Evolutionary conservation across 176 grass and related monocot genomes (phyloP).

Genomic region (Puccinellia tenuiflora): DNA sequence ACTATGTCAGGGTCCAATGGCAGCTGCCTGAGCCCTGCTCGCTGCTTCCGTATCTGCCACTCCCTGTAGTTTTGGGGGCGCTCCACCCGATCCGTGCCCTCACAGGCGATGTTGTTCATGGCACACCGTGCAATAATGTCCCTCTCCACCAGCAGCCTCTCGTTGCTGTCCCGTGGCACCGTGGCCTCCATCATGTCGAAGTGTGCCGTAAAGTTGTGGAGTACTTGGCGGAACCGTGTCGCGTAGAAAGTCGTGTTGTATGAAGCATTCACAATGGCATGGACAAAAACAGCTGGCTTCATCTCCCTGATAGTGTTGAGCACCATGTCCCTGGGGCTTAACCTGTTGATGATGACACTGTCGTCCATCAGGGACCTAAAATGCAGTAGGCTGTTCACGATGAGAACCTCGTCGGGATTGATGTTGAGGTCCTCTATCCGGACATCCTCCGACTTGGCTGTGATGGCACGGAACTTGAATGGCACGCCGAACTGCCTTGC

Average conservation of each 20-base stretch:
- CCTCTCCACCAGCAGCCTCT: constrained; percentile 27
- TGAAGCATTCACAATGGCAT: constrained; percentile 25
- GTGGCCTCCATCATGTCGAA: constrained; percentile 50
- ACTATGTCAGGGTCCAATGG: constrained; percentile 23
- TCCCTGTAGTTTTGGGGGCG: constrained; percentile 45
- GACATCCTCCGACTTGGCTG: constrained; percentile 32
- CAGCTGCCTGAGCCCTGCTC: constrained; percentile 43
- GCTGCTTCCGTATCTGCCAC: constrained; percentile 36
- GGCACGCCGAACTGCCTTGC: constrained; percentile 22
- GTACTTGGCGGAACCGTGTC: constrained; percentile 36
- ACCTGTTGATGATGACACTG: constrained; percentile 25
- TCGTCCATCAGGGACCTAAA: constrained; percentile 39
- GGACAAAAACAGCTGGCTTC: constrained; percentile 30
- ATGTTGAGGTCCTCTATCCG: constrained; percentile 25
- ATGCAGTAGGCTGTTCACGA: constrained; percentile 31
- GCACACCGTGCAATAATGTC: constrained; percentile 21
- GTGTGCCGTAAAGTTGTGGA: constrained; percentile 30
- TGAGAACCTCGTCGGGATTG: constrained; percentile 31
- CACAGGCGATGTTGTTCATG: constrained; percentile 42
- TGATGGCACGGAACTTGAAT: constrained; percentile 32
- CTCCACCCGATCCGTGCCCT: constrained; percentile 38
- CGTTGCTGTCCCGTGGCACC: constrained; percentile 16
- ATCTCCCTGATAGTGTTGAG: constrained; percentile 42
- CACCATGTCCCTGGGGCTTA: constrained; percentile 34
- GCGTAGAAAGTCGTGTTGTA: constrained; percentile 34